Evolutionary conservation across 306 rosid genomes (phyloP), one percentile per base, ranked within the genome.

Genomic region (Vigna unguiculata): DNA sequence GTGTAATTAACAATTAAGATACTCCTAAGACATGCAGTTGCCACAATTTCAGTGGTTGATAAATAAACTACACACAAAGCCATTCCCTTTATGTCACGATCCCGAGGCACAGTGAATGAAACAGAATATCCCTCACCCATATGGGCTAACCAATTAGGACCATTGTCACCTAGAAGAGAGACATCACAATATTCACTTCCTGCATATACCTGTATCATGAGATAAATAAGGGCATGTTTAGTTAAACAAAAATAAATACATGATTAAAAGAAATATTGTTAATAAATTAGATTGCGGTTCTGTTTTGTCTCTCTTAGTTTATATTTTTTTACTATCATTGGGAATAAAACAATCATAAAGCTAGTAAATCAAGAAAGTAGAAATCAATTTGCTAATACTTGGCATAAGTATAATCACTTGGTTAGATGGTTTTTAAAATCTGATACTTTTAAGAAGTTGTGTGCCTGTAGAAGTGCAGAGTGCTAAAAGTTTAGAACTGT

Each of bases 1-100:
- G 80, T 82, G 67, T 65, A 17, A 55, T 82, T 82, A 17, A 58
- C 17, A 0, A 82, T 65, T 17, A 64, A 4, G 17, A 72, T 43
- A 46, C 58, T 16, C 5, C 2, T 5, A 22, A 51, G 2, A 24
- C 28, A 82, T 25, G 54, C 76, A 36, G 63, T 7, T 10, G 14
- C 74, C 7, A 0, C 22, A n/a, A 4, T 71, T 67, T 46, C 64
- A 12, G 28, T 3, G 15, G 47, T 2, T 22, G 79, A 65, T 22
- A 38, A 77, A 57, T 82, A 77, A 46, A 63, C 15, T 17, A 65
- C 74, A 68, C 71, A 72, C 12, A 77, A 41, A 57, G 36, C 2
- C 72, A 82, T 82, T 9, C 79, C 85, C 47, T 72, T 64, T 4
- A 77, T n/a, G 41, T 14, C 0, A 9, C 10, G 1, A 5, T 34